phyloP scores from a whole-genome alignment of 2,329 filamentous ascomycete species.

The Biscogniauxia marginata region DNA sequence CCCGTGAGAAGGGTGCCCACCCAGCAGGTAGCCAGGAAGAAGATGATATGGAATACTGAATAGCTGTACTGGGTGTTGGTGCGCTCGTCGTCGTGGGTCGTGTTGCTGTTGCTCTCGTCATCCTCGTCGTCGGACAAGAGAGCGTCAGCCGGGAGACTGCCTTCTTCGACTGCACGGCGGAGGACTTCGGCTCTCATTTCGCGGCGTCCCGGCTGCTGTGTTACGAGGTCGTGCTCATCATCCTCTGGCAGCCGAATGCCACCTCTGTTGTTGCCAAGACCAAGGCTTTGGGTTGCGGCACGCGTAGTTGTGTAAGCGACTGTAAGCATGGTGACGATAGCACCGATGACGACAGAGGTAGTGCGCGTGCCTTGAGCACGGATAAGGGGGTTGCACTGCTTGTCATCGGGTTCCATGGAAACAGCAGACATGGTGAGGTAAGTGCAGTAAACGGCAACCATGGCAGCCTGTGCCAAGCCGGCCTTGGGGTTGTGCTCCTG shows the following conservation, averaged over 20 bases:
- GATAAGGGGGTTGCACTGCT: conserved; percentile 89
- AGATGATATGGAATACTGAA: conserved; percentile 93
- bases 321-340: conserved; percentile 93
- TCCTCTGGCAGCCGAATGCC: conserved; percentile 63
- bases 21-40: conserved; percentile 95
- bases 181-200: conserved; percentile 94
- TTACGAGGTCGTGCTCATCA: conserved; percentile 86
- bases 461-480: conserved; percentile 93
- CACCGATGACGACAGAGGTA: conserved; percentile 87
- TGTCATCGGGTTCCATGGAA: conserved; percentile 95
- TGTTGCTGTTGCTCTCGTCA: conserved; percentile 61
- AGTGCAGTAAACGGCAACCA: conserved; percentile 97
- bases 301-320: conserved; percentile 97
- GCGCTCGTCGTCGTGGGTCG: conserved; percentile 82
- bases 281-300: conserved; percentile 86
- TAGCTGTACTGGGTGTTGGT: conserved; percentile 94
- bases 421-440: conserved; percentile 98
- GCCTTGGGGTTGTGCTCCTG: conserved; percentile 93
- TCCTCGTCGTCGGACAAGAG: conserved; percentile 70
- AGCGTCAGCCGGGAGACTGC: conserved; percentile 86
- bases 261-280: conserved; percentile 60
- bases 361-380: conserved; percentile 83
- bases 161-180: conserved; percentile 87
- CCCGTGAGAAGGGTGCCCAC: conserved; percentile 81
- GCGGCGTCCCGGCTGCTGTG: conserved; percentile 78